Conservation (phyloP, 2,329 filamentous ascomycete species). For the Stemphylium beticola region DNA sequence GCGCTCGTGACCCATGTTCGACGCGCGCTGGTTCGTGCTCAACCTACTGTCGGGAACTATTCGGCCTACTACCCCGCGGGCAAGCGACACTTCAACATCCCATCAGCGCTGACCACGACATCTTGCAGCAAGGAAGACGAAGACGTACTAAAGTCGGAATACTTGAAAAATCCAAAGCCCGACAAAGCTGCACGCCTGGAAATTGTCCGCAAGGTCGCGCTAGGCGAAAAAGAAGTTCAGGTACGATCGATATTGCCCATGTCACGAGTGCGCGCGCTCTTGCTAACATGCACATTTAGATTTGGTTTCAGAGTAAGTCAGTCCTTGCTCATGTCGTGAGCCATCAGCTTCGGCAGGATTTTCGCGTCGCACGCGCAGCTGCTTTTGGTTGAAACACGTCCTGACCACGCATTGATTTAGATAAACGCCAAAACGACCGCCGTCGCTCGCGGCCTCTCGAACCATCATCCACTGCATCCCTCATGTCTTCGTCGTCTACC, state of each 20-base stretch:
- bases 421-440: conserved; percentile 84
- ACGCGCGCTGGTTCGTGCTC: conserved; percentile 44
- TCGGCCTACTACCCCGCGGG: conserved; percentile 25
- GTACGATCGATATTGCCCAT: conserved; percentile 60
- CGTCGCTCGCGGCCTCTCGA: conserved; percentile 81
- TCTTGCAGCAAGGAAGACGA: conserved; percentile 71
- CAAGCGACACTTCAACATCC: conserved; percentile 29
- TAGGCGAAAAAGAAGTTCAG: conserved; percentile 97
- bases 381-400: conserved; percentile 6
- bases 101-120: conserved; percentile 36
- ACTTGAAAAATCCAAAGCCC: conserved; percentile 83
- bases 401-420: conserved; percentile 15
- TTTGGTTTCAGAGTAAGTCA: conserved; percentile 78
- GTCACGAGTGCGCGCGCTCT: conserved; percentile 37
- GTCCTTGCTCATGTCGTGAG: background rate
- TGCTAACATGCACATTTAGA: conserved; percentile 61
- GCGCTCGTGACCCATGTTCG: conserved; percentile 25
- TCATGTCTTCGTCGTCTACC: conserved; percentile 46
- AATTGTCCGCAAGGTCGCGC: conserved; percentile 82
- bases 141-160: conserved; percentile 83
- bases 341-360: background rate
- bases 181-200: conserved; percentile 86
- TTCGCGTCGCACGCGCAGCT: background rate
- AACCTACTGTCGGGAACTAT: conserved; percentile 22
- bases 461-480: conserved; percentile 38